A percentile compares a stretch with the other conserved stretches of the same genome.
Conservation (phyloP, 805 yeast genomes). For the Metschnikowia lachancei region DNA sequence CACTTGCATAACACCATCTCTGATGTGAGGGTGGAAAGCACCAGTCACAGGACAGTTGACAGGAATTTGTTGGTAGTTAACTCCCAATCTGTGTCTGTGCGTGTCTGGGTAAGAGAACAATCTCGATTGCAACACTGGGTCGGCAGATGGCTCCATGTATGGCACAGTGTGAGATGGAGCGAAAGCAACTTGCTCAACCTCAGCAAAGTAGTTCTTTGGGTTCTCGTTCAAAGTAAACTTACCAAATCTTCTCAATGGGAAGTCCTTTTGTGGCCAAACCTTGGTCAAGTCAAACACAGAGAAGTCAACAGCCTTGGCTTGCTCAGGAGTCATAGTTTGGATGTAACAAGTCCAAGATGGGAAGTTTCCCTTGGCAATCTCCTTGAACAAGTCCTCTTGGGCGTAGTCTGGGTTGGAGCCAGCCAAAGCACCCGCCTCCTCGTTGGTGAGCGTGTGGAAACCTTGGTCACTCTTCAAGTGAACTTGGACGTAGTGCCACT, state of each 20-base stretch:
- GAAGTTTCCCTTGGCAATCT: conserved; percentile 71
- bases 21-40: conserved; percentile 60
- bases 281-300: conserved; percentile 89
- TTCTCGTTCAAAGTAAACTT: conserved; percentile 75
- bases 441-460: conserved; percentile 49
- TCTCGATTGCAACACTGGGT: conserved; percentile 80
- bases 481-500: conserved; percentile 76
- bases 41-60: conserved; percentile 73
- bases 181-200: conserved; percentile 81
- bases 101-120: conserved; percentile 83
- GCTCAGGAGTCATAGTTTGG: conserved; percentile 82
- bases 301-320: conserved; percentile 72
- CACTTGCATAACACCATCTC: conserved; percentile 75
- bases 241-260: conserved; percentile 85
- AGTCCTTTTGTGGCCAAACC: conserved; percentile 86
- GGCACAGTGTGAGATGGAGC: conserved; percentile 85
- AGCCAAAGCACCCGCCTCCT: conserved; percentile 63
- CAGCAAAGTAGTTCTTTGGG: conserved; percentile 85
- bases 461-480: conserved; percentile 71
- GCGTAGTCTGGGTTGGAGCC: conserved; percentile 83
- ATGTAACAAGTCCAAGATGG: conserved; percentile 86
- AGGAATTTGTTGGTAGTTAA: conserved; percentile 81
- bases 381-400: conserved; percentile 74
- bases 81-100: conserved; percentile 77
- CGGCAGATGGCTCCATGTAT: conserved; percentile 77